Conservation (phyloP, 805 yeast genomes). For the Metschnikowia cubensis region DNA sequence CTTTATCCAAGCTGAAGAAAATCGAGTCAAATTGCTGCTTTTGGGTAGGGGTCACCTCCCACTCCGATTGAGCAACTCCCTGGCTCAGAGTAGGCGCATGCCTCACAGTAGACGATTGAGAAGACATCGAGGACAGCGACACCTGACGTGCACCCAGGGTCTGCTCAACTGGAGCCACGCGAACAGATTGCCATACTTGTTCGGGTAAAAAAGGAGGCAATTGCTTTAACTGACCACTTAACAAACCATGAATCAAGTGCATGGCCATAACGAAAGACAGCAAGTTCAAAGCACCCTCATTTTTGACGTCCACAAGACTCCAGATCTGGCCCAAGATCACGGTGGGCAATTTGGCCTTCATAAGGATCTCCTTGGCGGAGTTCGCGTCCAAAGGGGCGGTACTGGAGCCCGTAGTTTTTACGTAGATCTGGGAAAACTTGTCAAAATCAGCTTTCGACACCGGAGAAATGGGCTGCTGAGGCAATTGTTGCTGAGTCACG, state of each 20-base stretch:
- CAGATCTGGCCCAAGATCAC: slow-evolving; percentile 79
- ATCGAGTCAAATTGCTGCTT: slow-evolving; percentile 74
- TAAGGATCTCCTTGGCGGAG: slow-evolving; percentile 80
- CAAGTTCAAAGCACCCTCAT: slow-evolving; percentile 66
- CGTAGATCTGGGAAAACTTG: slow-evolving; percentile 68
- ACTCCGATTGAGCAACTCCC: slow-evolving; percentile 39
- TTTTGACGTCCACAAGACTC: slow-evolving; percentile 77
- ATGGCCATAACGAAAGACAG: slow-evolving; percentile 86
- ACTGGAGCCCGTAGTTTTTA: slow-evolving; percentile 56
- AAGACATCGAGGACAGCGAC: slow-evolving; percentile 29
- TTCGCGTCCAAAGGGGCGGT: slow-evolving; percentile 62
- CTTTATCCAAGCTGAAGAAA: slow-evolving; percentile 73
- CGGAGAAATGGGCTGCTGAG: slow-evolving; percentile 25
- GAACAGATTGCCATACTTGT: slow-evolving; percentile 36
- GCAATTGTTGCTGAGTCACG: slow-evolving; percentile 28
- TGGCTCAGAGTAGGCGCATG: slow-evolving; percentile 19
- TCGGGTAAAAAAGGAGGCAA: slow-evolving; percentile 47
- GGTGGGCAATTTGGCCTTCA: slow-evolving; percentile 84
- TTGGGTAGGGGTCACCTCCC: slow-evolving; percentile 68
- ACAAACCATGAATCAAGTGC: slow-evolving; percentile 85
- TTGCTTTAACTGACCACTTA: slow-evolving; percentile 59
- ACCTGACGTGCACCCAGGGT: slow-evolving; percentile 27
- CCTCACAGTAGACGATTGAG: slow-evolving; percentile 35
- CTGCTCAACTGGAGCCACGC: slow-evolving; percentile 29
- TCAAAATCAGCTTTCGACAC: slow-evolving; percentile 55